Evolutionary conservation across 2,329 filamentous ascomycete genomes (phyloP), one percentile per base, ranked within the genome.

Genomic region (Aspergillus udagawae): DNA sequence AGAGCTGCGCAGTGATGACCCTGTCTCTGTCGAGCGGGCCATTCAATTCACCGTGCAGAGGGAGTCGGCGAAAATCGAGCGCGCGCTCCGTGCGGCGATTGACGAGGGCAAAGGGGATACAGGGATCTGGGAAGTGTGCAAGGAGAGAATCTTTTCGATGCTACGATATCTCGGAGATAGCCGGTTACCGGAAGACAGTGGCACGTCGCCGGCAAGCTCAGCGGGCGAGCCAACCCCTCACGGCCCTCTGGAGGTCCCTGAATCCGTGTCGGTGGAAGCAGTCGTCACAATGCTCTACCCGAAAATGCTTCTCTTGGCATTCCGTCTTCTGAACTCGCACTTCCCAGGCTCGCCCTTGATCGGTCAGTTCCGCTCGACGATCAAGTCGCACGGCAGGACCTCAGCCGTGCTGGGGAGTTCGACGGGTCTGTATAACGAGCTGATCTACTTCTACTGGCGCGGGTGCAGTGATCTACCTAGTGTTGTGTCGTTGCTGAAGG

Each of bases 391-490:
- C 4, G 77, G 78, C 9, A 70, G 73, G 3, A 66, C 70, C 14
- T 76, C 74, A n/a, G 69, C 75, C 23, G 65, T 79, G n/a, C 70
- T 79, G 4, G 77, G 75, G 12, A 70, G 73, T 14, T 76, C 73
- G 7, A 69, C 70, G 1, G 67, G 67, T 1, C 70, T 80, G 23
- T 79, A 75, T 64, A 78, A 79, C 59, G 76, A 78, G 45, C 63
- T 79, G 58, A 70, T 80, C 29, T 67, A 69, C 42, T 74, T 76
- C 57, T 68, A 73, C 56, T 80, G 78, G 77, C 64, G 67, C 42
- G 71, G 72, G 4, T 74, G 74, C 52, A 72, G 71, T 6, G 74
- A 79, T 48, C 63, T 80, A 1, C 68, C 71, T 5, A 71, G 67
- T 17, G 71, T 80, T 29, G 65, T 76, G 3, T 63, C 68, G 1